Percentiles rank a stretch among this genome's conserved stretches.
phyloP scores from a whole-genome alignment of 257 asterid species.

The Solanum piurae region DNA sequence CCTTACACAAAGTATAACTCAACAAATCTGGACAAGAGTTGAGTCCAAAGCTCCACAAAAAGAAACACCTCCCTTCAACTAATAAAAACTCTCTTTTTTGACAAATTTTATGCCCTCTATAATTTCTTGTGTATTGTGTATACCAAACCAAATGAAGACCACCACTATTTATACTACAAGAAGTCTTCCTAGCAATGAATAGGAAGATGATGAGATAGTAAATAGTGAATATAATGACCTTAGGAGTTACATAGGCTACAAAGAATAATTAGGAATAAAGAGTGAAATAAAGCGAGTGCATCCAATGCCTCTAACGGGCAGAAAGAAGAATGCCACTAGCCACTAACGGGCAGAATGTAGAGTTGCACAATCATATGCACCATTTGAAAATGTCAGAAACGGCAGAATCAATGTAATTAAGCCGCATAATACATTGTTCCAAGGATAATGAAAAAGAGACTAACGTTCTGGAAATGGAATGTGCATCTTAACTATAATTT shows the following conservation, averaged over 20 bases:
- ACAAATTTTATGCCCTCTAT: neutral
- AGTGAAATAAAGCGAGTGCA: neutral
- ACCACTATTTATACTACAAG: too few relatives aligned
- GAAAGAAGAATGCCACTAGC: too few relatives aligned
- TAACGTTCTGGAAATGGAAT: neutral
- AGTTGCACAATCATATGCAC: neutral
- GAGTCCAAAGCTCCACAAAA: too few relatives aligned
- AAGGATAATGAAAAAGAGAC: neutral
- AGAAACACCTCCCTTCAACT: neutral
- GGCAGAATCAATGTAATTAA: neutral
- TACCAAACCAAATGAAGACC: neutral
- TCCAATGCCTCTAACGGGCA: neutral
- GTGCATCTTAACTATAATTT: neutral
- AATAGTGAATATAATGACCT: neutral
- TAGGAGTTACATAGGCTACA: neutral
- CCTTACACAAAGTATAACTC: too few relatives aligned
- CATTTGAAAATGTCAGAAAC: neutral
- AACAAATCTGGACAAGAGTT: too few relatives aligned
- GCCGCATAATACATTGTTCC: neutral
- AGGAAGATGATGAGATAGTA: neutral
- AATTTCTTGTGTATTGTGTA: neutral
- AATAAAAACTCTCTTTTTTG: neutral
- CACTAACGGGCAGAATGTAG: neutral
- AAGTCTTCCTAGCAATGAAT: neutral
- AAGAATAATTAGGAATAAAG: neutral